Base-by-base conservation (phyloP, 2,329 filamentous ascomycete genomes). In the Beauveria medogensis region DNA sequence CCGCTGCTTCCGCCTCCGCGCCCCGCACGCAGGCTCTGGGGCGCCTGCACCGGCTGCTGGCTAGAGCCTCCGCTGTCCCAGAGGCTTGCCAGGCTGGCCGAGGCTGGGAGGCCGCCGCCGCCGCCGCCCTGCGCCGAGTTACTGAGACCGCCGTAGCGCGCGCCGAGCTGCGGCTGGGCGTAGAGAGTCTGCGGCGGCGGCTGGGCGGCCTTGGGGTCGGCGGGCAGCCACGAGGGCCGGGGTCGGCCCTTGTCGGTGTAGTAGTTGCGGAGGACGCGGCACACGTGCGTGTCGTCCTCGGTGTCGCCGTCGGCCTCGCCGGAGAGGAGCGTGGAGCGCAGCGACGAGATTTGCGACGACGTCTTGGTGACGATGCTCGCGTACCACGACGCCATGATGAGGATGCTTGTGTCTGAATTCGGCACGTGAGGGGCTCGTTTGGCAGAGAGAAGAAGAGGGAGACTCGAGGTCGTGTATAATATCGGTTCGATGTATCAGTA, bases 271-370 rank as follows among this genome's bases (percentile, higher is more conserved):
- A 99, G 85, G 41, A 96, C 92, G 69, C 94, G 90, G 75, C 91
- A 95, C 69, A 97, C 89, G 78, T 97, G 92, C 3, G 92, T 95
- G 77, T 96, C 91, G 77, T 97, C 92, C 75, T 95, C 83, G 64
- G 85, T 88, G 70, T 89, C 86, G 74, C 87, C 87, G 73, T 88
- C 86, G 67, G 80, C 78, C 66, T 89, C 86, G 71, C 80, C 78
- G 65, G 81, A 77, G 59, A 90, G 84, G 65, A 92, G 85, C 64
- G 91, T 85, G 63, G 87, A 87, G 68, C 84, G 83, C 59, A 87
- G 81, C 67, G 84, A 82, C 66, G 82, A 84, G 71, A 88, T 84
- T 68, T 85, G 82, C 52, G 84, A 85, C 60, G 85, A 83, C 46
- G 85, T 86, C 64, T 82, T 85, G 66, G 82, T 84, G 70, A 87